Percentiles rank a stretch among this genome's conserved stretches.
phyloP scores from a whole-genome alignment of 1,284 basidiomycete species.

The Sphaerobolus stellatus region DNA sequence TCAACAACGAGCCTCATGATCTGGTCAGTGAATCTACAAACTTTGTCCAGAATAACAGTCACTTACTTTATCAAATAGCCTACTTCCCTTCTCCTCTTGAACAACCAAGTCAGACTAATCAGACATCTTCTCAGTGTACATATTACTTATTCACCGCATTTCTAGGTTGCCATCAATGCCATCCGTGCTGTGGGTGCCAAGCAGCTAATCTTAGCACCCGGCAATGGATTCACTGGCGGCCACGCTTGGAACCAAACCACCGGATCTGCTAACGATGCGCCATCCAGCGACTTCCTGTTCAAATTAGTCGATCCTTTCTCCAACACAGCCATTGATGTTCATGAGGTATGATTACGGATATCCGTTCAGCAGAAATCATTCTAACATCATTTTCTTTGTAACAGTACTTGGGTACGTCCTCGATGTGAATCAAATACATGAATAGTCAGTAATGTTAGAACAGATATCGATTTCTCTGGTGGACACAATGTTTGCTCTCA shows the following conservation, averaged over 20 bases:
- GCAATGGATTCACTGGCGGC: conserved; percentile 46
- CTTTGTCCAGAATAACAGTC: not conserved
- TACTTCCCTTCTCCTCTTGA: conserved; percentile 39
- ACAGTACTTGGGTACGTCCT: conserved; percentile 20
- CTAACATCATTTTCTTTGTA: no score
- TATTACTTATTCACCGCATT: not conserved
- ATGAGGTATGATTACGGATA: conserved; percentile 33
- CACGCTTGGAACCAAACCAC: conserved; percentile 44
- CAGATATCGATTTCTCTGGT: conserved; percentile 45
- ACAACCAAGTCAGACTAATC: conserved; percentile 39
- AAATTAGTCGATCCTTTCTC: conserved; percentile 40
- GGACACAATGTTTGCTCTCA: conserved; percentile 42
- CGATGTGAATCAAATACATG: no score
- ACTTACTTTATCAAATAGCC: conserved; percentile 26
- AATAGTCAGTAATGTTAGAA: no score
- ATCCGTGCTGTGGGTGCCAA: conserved; percentile 41
- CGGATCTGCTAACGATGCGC: conserved; percentile 26
- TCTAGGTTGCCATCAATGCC: conserved; percentile 39
- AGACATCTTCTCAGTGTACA: no score
- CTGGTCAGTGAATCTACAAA: conserved; percentile 2
- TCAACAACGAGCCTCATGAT: conserved; percentile 38
- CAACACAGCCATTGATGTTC: conserved; percentile 47
- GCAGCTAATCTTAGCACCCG: conserved; percentile 46
- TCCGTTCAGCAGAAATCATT: not conserved
- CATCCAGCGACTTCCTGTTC: conserved; percentile 44